These are phyloP conservation scores for Obba rivulosa DNA, from an alignment of 768 basidiomycete genomes.

Conservation along the genomic window DNA sequence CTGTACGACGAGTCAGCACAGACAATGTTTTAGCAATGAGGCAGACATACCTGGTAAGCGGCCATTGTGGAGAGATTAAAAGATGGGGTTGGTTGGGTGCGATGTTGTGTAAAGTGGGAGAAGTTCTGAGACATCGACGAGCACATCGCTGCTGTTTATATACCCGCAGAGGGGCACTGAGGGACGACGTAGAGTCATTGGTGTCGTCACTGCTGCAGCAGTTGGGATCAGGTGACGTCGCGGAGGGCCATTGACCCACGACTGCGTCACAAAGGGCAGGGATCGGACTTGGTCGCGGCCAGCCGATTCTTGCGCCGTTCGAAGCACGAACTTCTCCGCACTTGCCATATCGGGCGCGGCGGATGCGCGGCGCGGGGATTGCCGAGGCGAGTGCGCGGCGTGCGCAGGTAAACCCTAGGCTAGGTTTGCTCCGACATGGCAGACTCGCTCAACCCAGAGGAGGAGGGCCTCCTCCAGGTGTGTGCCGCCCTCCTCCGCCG, in stretches of 20 bases:
- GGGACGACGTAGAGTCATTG: neutral
- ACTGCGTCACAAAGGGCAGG: no score
- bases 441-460: conserved; percentile 19
- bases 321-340: no score
- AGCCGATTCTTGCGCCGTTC: neutral
- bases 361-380: no score
- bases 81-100: neutral
- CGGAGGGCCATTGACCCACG: no score
- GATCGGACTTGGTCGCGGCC: no score
- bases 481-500: neutral
- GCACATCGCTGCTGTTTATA: neutral
- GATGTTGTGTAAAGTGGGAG: neutral
- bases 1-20: conserved; percentile 13
- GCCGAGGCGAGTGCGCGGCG: no score
- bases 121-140: neutral
- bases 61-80: no score
- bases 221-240: no score
- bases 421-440: conserved; percentile 13
- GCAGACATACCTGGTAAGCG: conserved; percentile 4
- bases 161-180: neutral
- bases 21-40: neutral
- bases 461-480: conserved; percentile 26
- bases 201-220: conserved; percentile 1
- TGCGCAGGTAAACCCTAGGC: neutral
- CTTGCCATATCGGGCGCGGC: no score